Conservation (phyloP, 2,329 filamentous ascomycete genomes). For the Neonectria sp. region DNA sequence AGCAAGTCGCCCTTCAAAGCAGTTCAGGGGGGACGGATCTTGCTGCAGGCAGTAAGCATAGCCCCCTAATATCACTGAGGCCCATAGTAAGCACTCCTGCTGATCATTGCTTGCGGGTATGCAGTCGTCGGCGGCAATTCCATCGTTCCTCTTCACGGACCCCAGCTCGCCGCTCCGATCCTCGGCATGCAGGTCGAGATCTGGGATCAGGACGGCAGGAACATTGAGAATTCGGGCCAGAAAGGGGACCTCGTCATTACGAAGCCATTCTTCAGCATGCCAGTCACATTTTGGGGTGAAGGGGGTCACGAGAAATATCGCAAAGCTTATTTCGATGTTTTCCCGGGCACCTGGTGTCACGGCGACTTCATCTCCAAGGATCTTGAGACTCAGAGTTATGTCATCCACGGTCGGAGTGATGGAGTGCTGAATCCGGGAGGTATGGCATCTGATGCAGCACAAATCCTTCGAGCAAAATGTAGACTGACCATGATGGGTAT, state of each 20-base stretch:
- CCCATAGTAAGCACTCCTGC: neutral
- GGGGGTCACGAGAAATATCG: constrained; percentile 3
- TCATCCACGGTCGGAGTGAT: constrained; percentile 2
- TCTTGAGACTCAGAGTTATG: neutral
- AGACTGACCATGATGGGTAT: constrained; percentile 4
- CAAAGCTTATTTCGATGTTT: constrained; percentile 1
- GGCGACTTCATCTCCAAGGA: constrained; percentile 8
- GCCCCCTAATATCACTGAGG: neutral
- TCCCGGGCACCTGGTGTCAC: neutral
- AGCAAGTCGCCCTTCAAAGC: constrained; percentile 4
- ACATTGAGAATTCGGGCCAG: constrained; percentile 5
- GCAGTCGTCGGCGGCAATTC: neutral
- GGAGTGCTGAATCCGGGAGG: constrained; percentile 4
- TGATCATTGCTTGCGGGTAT: constrained; percentile 2
- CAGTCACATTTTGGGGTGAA: constrained; percentile 7
- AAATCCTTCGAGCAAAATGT: neutral
- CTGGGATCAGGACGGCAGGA: constrained; percentile 1
- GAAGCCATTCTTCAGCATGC: constrained; percentile 7
- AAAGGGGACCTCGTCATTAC: constrained; percentile 6
- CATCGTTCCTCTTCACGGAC: neutral
- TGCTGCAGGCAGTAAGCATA: constrained; percentile 1
- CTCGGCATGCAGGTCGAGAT: constrained; percentile 4
- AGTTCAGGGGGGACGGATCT: constrained; percentile 4
- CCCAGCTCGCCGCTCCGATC: neutral
- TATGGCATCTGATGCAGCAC: constrained; percentile 1